Conservation (phyloP, 148 eudicot genomes). For the Rhododendron kiyosumense region DNA sequence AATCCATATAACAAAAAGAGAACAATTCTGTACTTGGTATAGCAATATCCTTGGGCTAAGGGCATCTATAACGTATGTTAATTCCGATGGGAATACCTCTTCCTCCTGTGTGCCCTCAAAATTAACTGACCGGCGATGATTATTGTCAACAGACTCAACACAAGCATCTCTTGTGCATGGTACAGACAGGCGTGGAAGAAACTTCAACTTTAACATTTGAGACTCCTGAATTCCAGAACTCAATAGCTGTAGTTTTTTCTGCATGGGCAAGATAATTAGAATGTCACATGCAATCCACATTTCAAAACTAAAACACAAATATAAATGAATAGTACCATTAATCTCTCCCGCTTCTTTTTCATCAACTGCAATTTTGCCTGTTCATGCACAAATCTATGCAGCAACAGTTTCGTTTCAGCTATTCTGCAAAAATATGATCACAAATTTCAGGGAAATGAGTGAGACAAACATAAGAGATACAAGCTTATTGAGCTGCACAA, state of each 20-base stretch:
- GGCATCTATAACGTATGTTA: background rate
- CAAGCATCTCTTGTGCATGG: conserved; percentile 18
- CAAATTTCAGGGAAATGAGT: conserved; percentile 4
- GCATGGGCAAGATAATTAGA: conserved; percentile 24
- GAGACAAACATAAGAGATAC: background rate
- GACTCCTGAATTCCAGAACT: conserved; percentile 54
- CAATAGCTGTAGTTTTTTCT: conserved; percentile 48
- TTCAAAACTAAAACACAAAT: background rate
- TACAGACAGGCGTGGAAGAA: conserved; percentile 12
- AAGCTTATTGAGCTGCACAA: background rate
- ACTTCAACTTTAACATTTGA: conserved; percentile 37
- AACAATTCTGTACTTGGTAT: background rate
- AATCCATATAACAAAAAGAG: background rate
- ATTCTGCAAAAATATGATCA: conserved; percentile 35
- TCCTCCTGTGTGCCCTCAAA: conserved; percentile 28
- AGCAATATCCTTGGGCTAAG: background rate
- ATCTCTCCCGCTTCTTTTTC: conserved; percentile 41
- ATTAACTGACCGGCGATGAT: conserved; percentile 18
- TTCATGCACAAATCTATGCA: conserved; percentile 46
- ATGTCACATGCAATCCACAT: background rate
- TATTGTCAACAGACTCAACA: conserved; percentile 9
- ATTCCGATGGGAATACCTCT: conserved; percentile 27
- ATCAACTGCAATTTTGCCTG: conserved; percentile 59
- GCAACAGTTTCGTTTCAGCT: conserved; percentile 41
- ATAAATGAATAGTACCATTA: conserved; percentile 45